Conservation (phyloP, 306 rosid species). For the Cercis canadensis region DNA sequence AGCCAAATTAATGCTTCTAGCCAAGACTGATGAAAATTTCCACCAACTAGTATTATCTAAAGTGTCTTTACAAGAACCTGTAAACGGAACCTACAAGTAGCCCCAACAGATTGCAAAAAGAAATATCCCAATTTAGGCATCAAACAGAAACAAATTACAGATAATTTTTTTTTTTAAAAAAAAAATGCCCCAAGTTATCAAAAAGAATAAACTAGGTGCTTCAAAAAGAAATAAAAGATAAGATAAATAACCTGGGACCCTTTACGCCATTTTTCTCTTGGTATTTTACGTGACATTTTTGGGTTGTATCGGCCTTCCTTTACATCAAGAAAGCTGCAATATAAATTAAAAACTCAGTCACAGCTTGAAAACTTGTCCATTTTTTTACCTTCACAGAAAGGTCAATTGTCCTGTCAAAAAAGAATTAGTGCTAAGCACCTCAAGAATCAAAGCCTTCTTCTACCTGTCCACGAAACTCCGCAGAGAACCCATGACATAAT, state of each 20-base stretch:
- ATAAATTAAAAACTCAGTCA: conserved; percentile 33
- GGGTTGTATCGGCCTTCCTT: conserved; percentile 95
- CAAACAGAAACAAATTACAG: conserved; percentile 11
- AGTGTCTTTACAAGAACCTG: conserved; percentile 5
- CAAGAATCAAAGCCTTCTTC: conserved; percentile 61
- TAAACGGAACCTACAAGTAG: conserved; percentile 7
- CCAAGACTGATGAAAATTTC: not conserved
- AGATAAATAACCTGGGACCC: conserved; percentile 85
- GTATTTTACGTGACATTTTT: conserved; percentile 86
- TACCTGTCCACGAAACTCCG: conserved; percentile 99
- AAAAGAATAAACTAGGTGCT: not conserved
- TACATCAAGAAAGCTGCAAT: conserved; percentile 86
- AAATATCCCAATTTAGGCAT: conserved; percentile 13
- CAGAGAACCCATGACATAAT: conserved; percentile 80
- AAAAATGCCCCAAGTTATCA: not conserved
- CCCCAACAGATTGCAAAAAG: conserved; percentile 6
- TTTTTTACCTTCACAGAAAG: conserved; percentile 20
- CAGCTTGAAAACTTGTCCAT: conserved; percentile 13
- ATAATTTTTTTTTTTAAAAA: too few species aligned
- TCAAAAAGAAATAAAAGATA: not conserved
- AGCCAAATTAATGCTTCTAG: conserved; percentile 28
- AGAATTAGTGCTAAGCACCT: conserved; percentile 60
- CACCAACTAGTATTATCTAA: conserved; percentile 10
- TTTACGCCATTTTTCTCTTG: conserved; percentile 91
- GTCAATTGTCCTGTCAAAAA: conserved; percentile 38